Base-by-base conservation (phyloP, 2,329 filamentous ascomycete species). In the Colletotrichum musae region DNA sequence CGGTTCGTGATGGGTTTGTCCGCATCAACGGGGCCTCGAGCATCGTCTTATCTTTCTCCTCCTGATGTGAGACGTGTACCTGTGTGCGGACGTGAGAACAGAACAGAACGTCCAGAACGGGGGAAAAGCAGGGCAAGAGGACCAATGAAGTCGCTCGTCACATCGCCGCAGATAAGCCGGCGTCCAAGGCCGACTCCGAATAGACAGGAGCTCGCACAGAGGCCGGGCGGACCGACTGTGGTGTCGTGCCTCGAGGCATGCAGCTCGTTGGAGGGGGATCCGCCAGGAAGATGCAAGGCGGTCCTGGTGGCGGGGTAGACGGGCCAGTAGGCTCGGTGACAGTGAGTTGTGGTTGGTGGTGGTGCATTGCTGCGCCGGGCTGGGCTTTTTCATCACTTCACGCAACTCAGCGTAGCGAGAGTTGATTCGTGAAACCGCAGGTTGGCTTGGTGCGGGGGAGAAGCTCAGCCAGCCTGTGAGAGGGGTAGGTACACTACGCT, bases 361-460 rank as follows among this genome's bases (percentile, higher is more conserved):
- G 56, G 41, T 47, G 18, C 36, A 28, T 58, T 68, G 59, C 64
- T 68, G 64, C 39, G 59, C 52, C 58, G 32, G 58, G 58, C 64
- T 58, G 58, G 64, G 58, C 50, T 52, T 53, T 65, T 43, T 39
- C 15, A 56, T 69, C 56, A 36, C 48, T 54, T 57, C 56, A 56
- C 43, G 39, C 32, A 48, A 15, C 43, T 21, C 21, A 50, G 39
- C 52, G 39, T 39, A 32, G 41, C 53, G 45, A 45, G 39, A 60
- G 62, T 41, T 69, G 61, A 66, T 69, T 69, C 66, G 62, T 45
- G 56, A 53, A 59, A 57, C 62, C 57, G 32, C 62, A 13, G 48
- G 24, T 45, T 51, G 26, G 50, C 43, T 45, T 47, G 50, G 56
- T 69, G 66, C 56, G 61, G 66, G 50, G 66, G 62, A 69, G 32